phyloP scores from a whole-genome alignment of 2,329 filamentous ascomycete species.

The Helicocarpus griseus region DNA sequence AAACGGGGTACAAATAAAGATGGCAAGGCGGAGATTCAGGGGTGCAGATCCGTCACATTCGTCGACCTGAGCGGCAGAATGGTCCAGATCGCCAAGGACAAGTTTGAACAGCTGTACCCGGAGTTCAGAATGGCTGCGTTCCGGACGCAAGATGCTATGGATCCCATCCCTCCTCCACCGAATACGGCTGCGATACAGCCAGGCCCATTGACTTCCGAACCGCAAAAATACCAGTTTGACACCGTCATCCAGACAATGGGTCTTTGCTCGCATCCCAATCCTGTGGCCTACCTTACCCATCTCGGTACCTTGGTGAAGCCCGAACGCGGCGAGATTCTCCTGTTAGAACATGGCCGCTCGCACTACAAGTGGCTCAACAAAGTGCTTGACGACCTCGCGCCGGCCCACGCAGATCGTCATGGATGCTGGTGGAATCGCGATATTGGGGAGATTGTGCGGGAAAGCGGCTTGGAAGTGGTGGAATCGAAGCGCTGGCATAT shows the following conservation, averaged over 20 bases:
- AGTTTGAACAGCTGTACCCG: conserved; percentile 31
- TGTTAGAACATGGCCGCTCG: conserved; percentile 42
- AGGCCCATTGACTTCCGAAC: not conserved
- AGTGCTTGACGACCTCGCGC: conserved; percentile 38
- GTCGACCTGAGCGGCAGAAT: conserved; percentile 41
- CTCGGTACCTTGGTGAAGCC: conserved; percentile 31
- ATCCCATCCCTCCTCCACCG: conserved; percentile 15
- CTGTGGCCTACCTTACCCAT: conserved; percentile 32
- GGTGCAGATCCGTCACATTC: conserved; percentile 36
- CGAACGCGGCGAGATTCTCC: conserved; percentile 32
- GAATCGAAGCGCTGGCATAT: conserved; percentile 38
- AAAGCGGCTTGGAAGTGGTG: conserved; percentile 39
- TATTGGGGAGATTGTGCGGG: conserved; percentile 38
- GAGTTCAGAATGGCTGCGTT: conserved; percentile 25
- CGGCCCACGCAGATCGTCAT: conserved; percentile 40
- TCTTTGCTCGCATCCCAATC: conserved; percentile 38
- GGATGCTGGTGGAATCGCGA: conserved; percentile 46
- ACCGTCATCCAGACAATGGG: conserved; percentile 43
- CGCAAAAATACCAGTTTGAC: conserved; percentile 27
- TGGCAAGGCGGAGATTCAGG: conserved; percentile 21
- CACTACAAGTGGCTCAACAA: conserved; percentile 38
- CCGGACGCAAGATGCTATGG: conserved; percentile 26
- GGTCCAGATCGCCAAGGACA: conserved; percentile 36
- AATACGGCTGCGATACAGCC: not conserved
- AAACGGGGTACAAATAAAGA: conserved; percentile 22